Evolutionary conservation across 257 asterid genomes (phyloP).

Genomic region (Solanum sejunctum): DNA sequence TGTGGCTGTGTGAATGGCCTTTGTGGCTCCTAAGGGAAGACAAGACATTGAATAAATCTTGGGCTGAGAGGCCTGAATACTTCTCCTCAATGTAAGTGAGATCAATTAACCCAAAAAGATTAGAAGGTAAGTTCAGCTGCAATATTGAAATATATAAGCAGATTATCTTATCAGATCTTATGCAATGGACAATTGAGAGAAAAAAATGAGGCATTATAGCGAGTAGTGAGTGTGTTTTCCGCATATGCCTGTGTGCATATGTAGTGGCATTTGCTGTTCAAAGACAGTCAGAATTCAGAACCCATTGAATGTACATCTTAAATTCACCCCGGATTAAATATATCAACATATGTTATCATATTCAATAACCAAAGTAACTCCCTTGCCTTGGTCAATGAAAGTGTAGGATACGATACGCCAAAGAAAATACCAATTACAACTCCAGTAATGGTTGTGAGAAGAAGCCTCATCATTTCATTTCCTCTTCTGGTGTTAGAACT

Average conservation of each 20-base stretch:
- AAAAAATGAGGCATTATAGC: background rate
- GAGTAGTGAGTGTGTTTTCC: background rate
- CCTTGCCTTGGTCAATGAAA: constrained; percentile 58
- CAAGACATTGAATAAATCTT: constrained; percentile 64
- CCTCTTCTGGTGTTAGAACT: constrained; percentile 43
- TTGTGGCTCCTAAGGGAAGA: constrained; percentile 47
- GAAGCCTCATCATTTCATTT: constrained; percentile 64
- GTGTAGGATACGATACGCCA: constrained; percentile 71
- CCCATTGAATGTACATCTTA: background rate
- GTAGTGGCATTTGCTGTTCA: background rate
- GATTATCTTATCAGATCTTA: background rate
- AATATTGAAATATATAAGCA: constrained; percentile 4
- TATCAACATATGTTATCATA: background rate
- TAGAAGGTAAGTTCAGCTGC: constrained; percentile 44
- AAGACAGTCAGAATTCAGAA: background rate
- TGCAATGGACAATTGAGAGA: background rate
- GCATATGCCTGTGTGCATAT: background rate
- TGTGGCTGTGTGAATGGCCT: constrained; percentile 23
- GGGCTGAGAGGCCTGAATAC: constrained; percentile 73
- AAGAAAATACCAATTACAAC: constrained; percentile 64
- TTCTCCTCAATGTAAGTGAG: constrained; percentile 53
- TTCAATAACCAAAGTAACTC: background rate
- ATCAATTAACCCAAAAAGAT: constrained; percentile 49
- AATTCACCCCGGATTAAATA: background rate
- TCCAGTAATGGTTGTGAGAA: constrained; percentile 56